Evolutionary conservation across 1,139 yeast genomes (phyloP).

Genomic region (Yamadazyma aaseri): DNA sequence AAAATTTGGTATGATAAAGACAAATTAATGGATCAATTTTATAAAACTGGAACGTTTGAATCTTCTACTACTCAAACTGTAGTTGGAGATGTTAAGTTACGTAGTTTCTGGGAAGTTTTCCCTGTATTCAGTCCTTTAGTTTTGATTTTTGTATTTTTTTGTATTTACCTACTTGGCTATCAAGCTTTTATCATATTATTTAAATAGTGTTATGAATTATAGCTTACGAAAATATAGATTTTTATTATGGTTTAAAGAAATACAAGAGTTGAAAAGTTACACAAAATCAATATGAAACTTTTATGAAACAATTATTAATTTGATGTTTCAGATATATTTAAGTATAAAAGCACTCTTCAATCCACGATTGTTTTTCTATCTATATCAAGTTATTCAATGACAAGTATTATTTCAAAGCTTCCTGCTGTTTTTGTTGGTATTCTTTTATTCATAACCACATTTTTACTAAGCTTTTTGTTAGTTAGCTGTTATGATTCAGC

Average conservation of each 20-base stretch:
- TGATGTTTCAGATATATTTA: not conserved
- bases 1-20: slow-evolving; percentile 83
- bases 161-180: not conserved
- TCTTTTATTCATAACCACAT: slow-evolving; percentile 36
- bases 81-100: slow-evolving; percentile 29
- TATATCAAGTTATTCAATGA: slow-evolving; percentile 3
- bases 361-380: too few species aligned
- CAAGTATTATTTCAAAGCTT: slow-evolving; percentile 9
- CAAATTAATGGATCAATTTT: slow-evolving; percentile 57
- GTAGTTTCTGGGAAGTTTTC: slow-evolving; percentile 21
- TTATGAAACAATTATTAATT: slow-evolving; percentile 3
- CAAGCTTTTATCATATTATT: too few species aligned
- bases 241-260: too few species aligned
- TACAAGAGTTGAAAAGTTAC: too few species aligned
- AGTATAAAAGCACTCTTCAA: not conserved
- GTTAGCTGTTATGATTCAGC: slow-evolving; percentile 48
- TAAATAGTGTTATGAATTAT: too few species aligned
- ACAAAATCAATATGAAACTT: not conserved
- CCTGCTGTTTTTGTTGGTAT: slow-evolving; percentile 18
- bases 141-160: not conserved
- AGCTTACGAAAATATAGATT: too few species aligned
- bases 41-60: slow-evolving; percentile 55
- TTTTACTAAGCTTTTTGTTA: slow-evolving; percentile 49
- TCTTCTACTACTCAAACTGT: slow-evolving; percentile 23
- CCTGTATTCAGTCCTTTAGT: slow-evolving; percentile 16